Percentiles rank a stretch among this genome's conserved stretches.
These are phyloP conservation scores for Atkinsonella hypoxylon DNA, from an alignment of 2,329 filamentous ascomycete species.

Conservation along the genomic window DNA sequence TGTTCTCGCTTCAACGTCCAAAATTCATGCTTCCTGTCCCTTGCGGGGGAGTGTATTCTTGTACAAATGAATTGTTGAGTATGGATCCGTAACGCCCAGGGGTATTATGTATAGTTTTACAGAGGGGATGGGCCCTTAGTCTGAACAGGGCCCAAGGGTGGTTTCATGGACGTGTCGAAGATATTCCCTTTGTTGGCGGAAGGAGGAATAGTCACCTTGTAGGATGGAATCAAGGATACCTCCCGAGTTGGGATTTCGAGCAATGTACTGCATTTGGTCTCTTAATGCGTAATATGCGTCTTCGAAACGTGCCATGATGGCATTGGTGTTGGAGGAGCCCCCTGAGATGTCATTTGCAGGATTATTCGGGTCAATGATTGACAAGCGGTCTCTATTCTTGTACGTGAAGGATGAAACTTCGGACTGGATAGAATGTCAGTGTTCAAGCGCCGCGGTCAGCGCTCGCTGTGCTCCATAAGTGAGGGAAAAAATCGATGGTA, in stretches of 20 bases:
- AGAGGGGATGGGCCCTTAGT: conserved; percentile 8
- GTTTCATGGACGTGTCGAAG: conserved; percentile 41
- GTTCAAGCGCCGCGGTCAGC: not conserved
- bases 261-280: conserved; percentile 43
- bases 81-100: not conserved
- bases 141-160: conserved; percentile 21
- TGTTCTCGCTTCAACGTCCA: not conserved
- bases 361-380: conserved; percentile 88
- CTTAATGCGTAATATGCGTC: conserved; percentile 47
- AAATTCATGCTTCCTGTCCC: conserved; percentile 4
- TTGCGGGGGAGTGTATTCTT: not conserved
- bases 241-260: conserved; percentile 16
- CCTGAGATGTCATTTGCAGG: conserved; percentile 79
- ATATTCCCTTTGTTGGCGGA: conserved; percentile 55
- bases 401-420: conserved; percentile 36
- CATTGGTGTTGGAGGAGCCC: conserved; percentile 58
- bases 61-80: not conserved
- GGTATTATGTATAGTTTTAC: no score
- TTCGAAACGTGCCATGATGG: conserved; percentile 59
- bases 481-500: not conserved
- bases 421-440: conserved; percentile 19
- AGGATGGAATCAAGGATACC: conserved; percentile 58
- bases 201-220: conserved; percentile 67
- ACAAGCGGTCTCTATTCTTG: conserved; percentile 55
- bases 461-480: no score